Base-by-base conservation (phyloP, 2,329 filamentous ascomycete genomes). In the Mariannaea sp. region DNA sequence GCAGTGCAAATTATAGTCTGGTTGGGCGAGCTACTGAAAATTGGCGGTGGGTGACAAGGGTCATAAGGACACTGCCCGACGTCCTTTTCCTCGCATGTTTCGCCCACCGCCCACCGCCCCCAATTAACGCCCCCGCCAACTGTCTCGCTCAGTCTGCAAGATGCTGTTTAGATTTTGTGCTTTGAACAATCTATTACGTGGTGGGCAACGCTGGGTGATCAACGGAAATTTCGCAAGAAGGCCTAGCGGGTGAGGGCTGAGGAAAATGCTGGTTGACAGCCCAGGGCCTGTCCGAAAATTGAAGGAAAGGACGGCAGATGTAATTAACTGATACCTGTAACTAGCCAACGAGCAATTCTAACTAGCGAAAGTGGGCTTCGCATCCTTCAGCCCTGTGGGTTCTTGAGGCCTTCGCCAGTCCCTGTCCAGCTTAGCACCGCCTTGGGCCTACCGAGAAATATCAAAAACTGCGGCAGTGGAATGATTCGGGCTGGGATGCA, bases 381-480 rank as follows among this genome's bases (percentile, higher is more conserved):
- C 16, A 49, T 57, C 49, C 33, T 64, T 65, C 63, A 65, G 63
- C 62, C 63, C 59, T 65, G 61, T 48, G 58, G 56, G 30, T 41
- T 35, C 46, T 39, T 36, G 35, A 43, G 36, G 27, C 19, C 29
- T 17, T 36, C 33, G 17, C 33, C 33, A 36, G 33, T 19, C 33
- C 14, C 33, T 17, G 14, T 19, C 33, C 33, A 36, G 33, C 33
- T 19, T 36, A 36, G 33, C 33, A 36, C 22, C 33, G 27, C 8
- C 17, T n/a, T n/a, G n/a, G n/a, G n/a, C 20, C 14, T 13, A 22
- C 27, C 9, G 29, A 45, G 35, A n/a, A 22, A 13, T 39, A n/a
- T n/a, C 17, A 27, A 17, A 33, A 36, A 33, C 38, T 51, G 33
- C 44, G 13, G 32, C 39, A 27, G 35, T 39, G 35, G 46, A 36